A percentile compares a stretch with the other conserved stretches of the same genome.
Conservation (phyloP, 169 alveolate species). For the Cryptosporidium tyzzeri region DNA sequence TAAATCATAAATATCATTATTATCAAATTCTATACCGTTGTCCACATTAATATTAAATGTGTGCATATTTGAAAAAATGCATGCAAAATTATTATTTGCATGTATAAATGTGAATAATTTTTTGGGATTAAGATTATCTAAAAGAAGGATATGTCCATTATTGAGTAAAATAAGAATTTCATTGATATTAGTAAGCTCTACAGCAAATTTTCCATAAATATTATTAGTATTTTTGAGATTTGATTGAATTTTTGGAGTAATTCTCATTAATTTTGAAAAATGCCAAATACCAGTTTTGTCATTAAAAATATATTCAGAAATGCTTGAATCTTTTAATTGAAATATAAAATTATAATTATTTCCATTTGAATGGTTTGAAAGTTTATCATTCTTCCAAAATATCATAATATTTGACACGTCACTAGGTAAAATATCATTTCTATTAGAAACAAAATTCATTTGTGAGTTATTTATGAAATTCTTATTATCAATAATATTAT, state of each 20-base stretch:
- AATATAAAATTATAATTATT: constrained; percentile 4
- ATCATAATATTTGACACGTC: background rate
- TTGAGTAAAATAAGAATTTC: constrained; percentile 27
- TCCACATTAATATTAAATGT: constrained; percentile 18
- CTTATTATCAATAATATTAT: background rate
- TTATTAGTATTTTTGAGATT: background rate
- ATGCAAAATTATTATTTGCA: constrained; percentile 35
- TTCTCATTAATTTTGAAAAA: background rate
- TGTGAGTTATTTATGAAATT: background rate
- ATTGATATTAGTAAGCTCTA: constrained; percentile 6
- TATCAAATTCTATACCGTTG: constrained; percentile 5
- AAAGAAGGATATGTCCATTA: constrained; percentile 16
- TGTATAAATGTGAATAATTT: constrained; percentile 11
- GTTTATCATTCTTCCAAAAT: constrained; percentile 14
- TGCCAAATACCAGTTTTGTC: constrained; percentile 24
- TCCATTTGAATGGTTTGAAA: background rate
- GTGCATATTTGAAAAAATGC: background rate
- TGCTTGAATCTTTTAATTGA: background rate
- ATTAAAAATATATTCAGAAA: constrained; percentile 19
- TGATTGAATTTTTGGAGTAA: constrained; percentile 5
- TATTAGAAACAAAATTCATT: background rate
- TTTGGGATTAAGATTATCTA: background rate
- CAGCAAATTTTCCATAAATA: background rate
- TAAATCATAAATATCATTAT: background rate
- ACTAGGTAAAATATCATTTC: background rate